Conservation (phyloP, 495 filamentous ascomycete genomes). For the Neurospora sp. region DNA sequence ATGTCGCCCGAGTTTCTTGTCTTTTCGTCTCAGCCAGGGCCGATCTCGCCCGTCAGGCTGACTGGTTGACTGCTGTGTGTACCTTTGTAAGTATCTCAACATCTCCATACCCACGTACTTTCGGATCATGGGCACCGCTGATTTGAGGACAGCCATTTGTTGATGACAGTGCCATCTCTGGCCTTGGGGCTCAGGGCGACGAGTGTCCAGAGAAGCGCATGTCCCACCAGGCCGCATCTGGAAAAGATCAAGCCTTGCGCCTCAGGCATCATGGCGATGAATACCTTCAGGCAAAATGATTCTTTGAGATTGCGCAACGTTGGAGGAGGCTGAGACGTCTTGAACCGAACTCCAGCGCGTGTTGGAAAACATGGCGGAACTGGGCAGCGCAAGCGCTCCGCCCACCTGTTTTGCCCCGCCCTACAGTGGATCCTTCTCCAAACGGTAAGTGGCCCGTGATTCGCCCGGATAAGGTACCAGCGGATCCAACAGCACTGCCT, state of each 20-base stretch:
- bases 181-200: not conserved
- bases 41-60: not conserved
- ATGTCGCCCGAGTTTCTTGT: not conserved
- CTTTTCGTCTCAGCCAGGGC: not conserved
- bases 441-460: not conserved
- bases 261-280: not conserved
- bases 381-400: not conserved
- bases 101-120: not conserved
- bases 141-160: too few species aligned
- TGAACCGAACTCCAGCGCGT: not conserved
- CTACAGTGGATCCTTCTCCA: too few species aligned
- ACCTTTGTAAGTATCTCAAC: not conserved
- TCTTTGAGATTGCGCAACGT: not conserved
- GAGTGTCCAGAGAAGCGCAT: not conserved
- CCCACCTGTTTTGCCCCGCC: not conserved
- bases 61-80: not conserved
- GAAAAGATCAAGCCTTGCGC: not conserved
- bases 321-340: not conserved
- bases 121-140: not conserved
- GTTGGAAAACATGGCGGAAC: not conserved
- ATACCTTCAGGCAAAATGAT: not conserved
- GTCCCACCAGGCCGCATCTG: not conserved
- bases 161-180: not conserved
- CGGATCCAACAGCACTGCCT: not conserved
- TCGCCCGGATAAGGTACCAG: not conserved